These are phyloP conservation scores for Climacium dendroides DNA, from an alignment of 225 moss, liverwort and hornwort genomes.

Conservation along the genomic window DNA sequence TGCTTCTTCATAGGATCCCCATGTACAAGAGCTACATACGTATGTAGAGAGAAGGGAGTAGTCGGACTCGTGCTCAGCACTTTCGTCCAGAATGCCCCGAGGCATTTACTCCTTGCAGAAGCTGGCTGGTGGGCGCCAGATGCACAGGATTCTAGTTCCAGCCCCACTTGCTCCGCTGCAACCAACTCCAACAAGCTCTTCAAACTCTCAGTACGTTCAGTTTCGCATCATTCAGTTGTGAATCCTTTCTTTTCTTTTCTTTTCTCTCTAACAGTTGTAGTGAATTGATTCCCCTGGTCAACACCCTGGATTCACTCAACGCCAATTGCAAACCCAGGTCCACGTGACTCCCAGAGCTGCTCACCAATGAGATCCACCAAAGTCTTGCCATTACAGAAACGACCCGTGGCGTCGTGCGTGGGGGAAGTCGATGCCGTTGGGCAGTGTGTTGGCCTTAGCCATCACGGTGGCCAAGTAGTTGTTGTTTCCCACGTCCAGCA, in stretches of 20 bases:
- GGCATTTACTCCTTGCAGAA: conserved; percentile 66
- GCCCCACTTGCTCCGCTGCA: conserved; percentile 38
- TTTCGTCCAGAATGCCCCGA: conserved; percentile 74
- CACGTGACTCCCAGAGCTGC: background rate
- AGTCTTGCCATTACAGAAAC: conserved; percentile 35
- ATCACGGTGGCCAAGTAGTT: conserved; percentile 5
- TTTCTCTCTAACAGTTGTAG: background rate
- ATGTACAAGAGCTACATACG: background rate
- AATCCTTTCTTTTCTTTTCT: too few relatives aligned
- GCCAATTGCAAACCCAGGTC: background rate
- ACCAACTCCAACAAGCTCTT: background rate
- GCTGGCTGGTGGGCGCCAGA: conserved; percentile 37
- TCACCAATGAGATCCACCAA: conserved; percentile 23
- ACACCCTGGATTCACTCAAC: background rate
- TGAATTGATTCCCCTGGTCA: background rate
- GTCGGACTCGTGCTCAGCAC: conserved; percentile 16
- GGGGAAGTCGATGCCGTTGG: conserved; percentile 31
- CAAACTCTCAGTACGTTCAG: background rate
- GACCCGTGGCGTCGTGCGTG: conserved; percentile 29
- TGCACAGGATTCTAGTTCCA: conserved; percentile 48
- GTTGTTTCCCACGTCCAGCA: conserved; percentile 44
- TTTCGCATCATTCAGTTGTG: background rate
- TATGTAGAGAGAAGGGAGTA: background rate
- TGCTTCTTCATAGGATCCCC: background rate
- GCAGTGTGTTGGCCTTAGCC: conserved; percentile 19